phyloP scores from a whole-genome alignment of 139 green algal genomes.

The Marvania coccoides region DNA sequence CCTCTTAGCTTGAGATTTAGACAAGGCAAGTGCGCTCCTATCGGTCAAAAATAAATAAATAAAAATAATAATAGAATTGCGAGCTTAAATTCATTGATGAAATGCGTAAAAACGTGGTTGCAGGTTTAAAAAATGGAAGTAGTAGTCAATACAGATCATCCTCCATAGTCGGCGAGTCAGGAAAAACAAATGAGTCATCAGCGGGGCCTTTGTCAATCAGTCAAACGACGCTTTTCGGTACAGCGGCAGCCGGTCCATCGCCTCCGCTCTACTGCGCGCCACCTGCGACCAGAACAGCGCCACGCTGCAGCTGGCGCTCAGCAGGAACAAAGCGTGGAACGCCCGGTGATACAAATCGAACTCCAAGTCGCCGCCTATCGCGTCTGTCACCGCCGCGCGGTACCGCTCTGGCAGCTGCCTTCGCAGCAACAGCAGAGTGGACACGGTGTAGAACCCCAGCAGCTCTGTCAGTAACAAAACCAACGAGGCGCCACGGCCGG shows the following conservation, averaged over 20 bases:
- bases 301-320: constrained; percentile 14
- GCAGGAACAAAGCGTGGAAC: constrained; percentile 30
- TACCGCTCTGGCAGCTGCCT: constrained; percentile 67
- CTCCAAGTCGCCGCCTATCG: constrained; percentile 70
- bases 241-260: constrained; percentile 1
- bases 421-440: constrained; percentile 74
- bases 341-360: constrained; percentile 74
- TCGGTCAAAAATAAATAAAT: no score
- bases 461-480: constrained; percentile 73
- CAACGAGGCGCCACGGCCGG: constrained; percentile 38
- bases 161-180: no score
- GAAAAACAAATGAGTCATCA: no score
- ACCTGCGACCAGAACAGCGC: constrained; percentile 32
- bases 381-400: constrained; percentile 44
- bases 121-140: no score
- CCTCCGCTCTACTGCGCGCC: constrained; percentile 5
- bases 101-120: no score
- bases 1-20: no score
- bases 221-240: no score
- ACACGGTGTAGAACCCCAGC: constrained; percentile 73
- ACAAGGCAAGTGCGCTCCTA: no score
- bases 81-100: no score
- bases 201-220: no score
- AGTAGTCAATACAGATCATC: no score
- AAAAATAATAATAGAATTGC: no score